Conservation (phyloP, 2,329 filamentous ascomycete genomes). For the Scedosporium boydii region DNA sequence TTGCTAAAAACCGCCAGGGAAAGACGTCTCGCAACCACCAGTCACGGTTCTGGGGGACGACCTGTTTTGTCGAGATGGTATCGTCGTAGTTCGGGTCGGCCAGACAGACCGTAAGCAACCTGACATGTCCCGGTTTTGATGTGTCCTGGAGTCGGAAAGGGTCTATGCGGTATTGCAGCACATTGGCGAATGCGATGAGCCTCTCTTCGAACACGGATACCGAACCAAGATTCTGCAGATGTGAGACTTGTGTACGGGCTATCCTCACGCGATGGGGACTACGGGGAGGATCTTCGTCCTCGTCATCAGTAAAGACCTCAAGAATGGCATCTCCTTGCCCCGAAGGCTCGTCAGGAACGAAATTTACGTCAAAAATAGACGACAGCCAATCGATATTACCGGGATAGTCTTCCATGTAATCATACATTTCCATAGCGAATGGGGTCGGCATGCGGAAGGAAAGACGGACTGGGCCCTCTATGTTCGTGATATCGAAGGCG, state of each 20-base stretch:
- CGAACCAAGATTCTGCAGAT: not conserved
- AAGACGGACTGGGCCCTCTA: not conserved
- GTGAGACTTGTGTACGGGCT: not conserved
- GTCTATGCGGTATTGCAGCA: not conserved
- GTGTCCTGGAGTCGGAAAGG: not conserved
- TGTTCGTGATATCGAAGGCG: constrained; percentile 2
- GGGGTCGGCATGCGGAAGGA: not conserved
- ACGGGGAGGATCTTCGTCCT: no score
- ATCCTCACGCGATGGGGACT: no score
- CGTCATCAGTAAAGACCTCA: no score
- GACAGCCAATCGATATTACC: no score
- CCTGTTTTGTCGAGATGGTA: not conserved
- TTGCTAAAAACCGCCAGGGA: not conserved
- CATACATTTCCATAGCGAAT: not conserved
- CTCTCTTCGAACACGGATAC: not conserved
- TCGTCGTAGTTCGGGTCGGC: not conserved
- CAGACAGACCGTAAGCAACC: not conserved
- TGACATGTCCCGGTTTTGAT: not conserved
- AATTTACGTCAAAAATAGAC: no score
- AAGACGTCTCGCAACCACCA: not conserved
- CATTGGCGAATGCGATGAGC: not conserved
- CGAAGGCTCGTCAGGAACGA: no score
- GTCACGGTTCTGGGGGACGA: not conserved
- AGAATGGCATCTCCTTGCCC: no score
- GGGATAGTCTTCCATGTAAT: no score